Conservation (phyloP, 306 rosid species). For the Trichosanthes truncata region DNA sequence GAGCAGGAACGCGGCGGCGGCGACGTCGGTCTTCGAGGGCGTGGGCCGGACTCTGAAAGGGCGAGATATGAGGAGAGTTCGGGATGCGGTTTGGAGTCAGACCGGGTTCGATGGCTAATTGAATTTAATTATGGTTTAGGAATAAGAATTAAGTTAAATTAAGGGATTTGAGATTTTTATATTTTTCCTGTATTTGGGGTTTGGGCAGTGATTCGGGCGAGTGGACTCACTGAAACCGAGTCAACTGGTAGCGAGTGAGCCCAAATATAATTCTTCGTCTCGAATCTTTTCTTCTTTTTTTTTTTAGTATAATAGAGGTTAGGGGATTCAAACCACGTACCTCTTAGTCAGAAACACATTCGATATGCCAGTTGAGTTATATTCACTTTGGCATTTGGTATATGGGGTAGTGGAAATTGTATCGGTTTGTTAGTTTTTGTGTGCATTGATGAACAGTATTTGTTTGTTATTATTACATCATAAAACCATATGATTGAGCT, state of each 20-base stretch:
- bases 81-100: conserved; percentile 94
- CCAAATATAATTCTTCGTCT: conserved; percentile 12
- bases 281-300: neutral
- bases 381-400: too few species aligned
- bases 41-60: conserved; percentile 94
- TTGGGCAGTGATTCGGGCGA: conserved; percentile 8
- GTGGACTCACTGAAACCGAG: conserved; percentile 5
- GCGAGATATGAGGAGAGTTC: conserved; percentile 85
- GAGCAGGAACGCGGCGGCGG: conserved; percentile 39
- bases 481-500: too few species aligned
- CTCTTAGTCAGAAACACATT: too few species aligned
- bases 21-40: conserved; percentile 85
- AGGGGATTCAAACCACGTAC: too few species aligned
- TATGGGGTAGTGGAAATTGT: too few species aligned
- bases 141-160: neutral
- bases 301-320: too few species aligned
- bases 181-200: neutral
- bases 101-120: conserved; percentile 83
- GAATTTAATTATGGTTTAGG: neutral
- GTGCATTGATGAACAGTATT: neutral
- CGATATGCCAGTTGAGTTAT: too few species aligned
- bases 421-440: neutral
- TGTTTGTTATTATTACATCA: neutral
- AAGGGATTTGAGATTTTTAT: neutral
- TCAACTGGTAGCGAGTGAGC: conserved; percentile 27